phyloP scores from a whole-genome alignment of 2,329 filamentous ascomycete species.

The Sordariomycetes sp. region DNA sequence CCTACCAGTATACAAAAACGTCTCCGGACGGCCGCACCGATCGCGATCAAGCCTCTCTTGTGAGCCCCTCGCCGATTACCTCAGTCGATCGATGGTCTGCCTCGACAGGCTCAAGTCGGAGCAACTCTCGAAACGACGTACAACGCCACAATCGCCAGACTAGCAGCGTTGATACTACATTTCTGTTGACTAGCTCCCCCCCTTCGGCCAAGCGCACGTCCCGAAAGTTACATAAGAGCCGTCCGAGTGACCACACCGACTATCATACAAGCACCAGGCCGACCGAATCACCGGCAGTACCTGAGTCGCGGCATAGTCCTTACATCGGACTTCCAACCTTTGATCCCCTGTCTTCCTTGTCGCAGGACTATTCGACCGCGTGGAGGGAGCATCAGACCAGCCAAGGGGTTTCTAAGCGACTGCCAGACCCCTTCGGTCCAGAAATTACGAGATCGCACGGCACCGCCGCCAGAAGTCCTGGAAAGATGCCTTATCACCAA shows the following conservation, averaged over 20 bases:
- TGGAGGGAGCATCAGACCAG: background rate
- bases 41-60: no score
- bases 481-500: constrained; percentile 20
- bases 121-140: constrained; percentile 11
- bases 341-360: background rate
- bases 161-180: constrained; percentile 35
- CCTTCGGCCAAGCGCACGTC: constrained; percentile 19
- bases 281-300: background rate
- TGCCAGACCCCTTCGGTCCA: background rate
- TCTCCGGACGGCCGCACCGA: no score
- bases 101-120: constrained; percentile 40
- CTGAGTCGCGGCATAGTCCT: background rate
- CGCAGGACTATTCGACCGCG: background rate
- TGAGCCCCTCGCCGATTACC: no score
- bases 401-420: background rate
- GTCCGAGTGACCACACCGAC: constrained; percentile 13
- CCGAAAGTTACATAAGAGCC: constrained; percentile 27
- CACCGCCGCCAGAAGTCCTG: background rate
- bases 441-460: background rate
- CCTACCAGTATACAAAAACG: no score
- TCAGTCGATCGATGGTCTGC: constrained; percentile 43
- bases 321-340: background rate
- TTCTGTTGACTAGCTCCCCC: constrained; percentile 18
- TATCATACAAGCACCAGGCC: constrained; percentile 1
- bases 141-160: constrained; percentile 29